Base-by-base conservation (phyloP, 352 stramenopile genomes). In the Globisporangium ultimum region DNA sequence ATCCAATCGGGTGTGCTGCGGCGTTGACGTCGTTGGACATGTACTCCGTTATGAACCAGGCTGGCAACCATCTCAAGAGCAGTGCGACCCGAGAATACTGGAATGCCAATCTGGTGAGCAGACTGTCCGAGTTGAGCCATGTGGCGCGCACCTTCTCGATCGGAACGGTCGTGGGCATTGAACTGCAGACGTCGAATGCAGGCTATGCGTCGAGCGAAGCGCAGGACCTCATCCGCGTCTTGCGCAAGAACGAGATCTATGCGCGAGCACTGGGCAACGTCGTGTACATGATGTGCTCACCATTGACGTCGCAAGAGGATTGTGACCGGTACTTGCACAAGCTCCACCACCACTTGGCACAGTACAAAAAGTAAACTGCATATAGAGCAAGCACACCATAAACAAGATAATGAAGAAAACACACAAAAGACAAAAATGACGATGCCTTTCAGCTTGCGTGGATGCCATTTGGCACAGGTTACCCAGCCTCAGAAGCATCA, bases 1-100 rank as follows among this genome's bases (percentile, higher is more conserved):
- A 97, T 58, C 89, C 91, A 5, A 79, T 97, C 46, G 91, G 88
- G 24, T 98, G 90, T 57, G 90, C 89, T 21, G 89, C 89, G 12
- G 86, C 84, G 12, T 55, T 97, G 24, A 93, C 93, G n/a, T 80
- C 88, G 12, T 60, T 97, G 3, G 84, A 95, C 64, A 91, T 93
- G 83, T 96, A 93, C 68, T 58, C 89, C 54, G 85, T 91, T 57
- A 67, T 87, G 42, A 78, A 80, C 53, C 60, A 9, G 18, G 40
- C 12, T 41, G 21, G 14, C 11, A 13, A 18, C 7, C 15, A 17
- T 24, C 18, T 13, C 7, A 14, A 50, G 11, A 48, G 56, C 10
- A 68, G 14, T 17, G 66, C 51, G 13, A 67, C 70, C 15, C 61
- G 47, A 15, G 75, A 65, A 1, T 92, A 93, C 66, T 95, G 85